phyloP scores from a whole-genome alignment of 352 stramenopile species.

The Phytopythium vexans region DNA sequence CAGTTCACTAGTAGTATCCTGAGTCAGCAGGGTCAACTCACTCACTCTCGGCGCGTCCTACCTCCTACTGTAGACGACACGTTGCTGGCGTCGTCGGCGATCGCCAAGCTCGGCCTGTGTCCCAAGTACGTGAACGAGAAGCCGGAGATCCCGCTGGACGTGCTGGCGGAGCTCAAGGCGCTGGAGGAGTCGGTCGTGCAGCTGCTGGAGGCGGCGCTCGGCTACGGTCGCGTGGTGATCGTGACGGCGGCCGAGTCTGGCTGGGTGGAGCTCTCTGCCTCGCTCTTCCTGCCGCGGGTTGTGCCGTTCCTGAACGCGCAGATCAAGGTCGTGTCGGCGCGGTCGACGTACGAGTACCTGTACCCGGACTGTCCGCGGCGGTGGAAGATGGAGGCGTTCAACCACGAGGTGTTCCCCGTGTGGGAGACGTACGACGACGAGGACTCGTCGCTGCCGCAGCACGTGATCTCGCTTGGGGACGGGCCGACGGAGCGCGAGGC shows the following conservation, averaged over 20 bases:
- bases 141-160: slow-evolving; percentile 63
- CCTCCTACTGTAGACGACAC: slow-evolving; percentile 58
- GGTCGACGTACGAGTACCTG: slow-evolving; percentile 86
- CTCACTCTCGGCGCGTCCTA: not conserved
- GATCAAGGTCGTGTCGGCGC: slow-evolving; percentile 89
- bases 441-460: slow-evolving; percentile 44
- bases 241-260: slow-evolving; percentile 87
- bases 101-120: slow-evolving; percentile 74
- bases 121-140: slow-evolving; percentile 88
- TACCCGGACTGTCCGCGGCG: slow-evolving; percentile 79
- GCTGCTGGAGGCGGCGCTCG: slow-evolving; percentile 69
- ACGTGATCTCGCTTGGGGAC: slow-evolving; percentile 83
- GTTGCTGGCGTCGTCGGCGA: slow-evolving; percentile 75
- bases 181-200: slow-evolving; percentile 76
- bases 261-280: slow-evolving; percentile 88
- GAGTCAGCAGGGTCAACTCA: not conserved
- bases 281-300: slow-evolving; percentile 84
- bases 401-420: slow-evolving; percentile 78
- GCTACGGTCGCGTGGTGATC: slow-evolving; percentile 80
- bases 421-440: slow-evolving; percentile 70
- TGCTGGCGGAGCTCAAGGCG: slow-evolving; percentile 68
- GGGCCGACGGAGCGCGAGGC: slow-evolving; percentile 80
- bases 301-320: slow-evolving; percentile 72
- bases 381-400: slow-evolving; percentile 90
- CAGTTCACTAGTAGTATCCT: not conserved